A percentile compares a stretch with the other conserved stretches of the same genome.
These are phyloP conservation scores for Rugonectria rugulosa DNA, from an alignment of 2,329 filamentous ascomycete species.

Conservation along the genomic window DNA sequence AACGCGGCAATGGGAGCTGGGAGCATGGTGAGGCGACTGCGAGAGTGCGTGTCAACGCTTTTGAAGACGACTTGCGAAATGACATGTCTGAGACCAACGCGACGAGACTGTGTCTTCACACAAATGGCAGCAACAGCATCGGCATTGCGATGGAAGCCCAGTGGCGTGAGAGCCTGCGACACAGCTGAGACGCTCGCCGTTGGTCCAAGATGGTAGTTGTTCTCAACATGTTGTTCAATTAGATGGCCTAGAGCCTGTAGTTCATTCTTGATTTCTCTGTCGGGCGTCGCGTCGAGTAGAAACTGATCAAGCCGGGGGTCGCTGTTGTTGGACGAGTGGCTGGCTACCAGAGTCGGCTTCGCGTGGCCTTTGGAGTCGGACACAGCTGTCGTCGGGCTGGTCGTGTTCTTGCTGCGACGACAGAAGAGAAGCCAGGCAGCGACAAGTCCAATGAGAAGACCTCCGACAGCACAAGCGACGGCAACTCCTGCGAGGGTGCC, in stretches of 20 bases:
- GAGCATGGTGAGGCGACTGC: slow-evolving; percentile 45
- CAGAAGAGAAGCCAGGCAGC: slow-evolving; percentile 39
- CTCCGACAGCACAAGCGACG: slow-evolving; percentile 40
- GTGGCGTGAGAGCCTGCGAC: slow-evolving; percentile 30
- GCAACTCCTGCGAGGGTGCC: slow-evolving; percentile 40
- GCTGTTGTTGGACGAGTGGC: slow-evolving; percentile 17
- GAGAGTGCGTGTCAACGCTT: slow-evolving; percentile 43
- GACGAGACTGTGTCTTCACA: slow-evolving; percentile 43
- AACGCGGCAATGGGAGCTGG: slow-evolving; percentile 44
- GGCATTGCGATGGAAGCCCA: slow-evolving; percentile 37
- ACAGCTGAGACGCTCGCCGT: slow-evolving; percentile 31
- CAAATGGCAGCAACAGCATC: slow-evolving; percentile 40
- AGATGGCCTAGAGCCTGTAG: slow-evolving; percentile 45
- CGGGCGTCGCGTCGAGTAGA: slow-evolving; percentile 46
- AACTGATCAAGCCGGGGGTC: slow-evolving; percentile 44
- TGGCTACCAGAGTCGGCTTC: neutral
- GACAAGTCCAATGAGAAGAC: slow-evolving; percentile 37
- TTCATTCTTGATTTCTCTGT: slow-evolving; percentile 45
- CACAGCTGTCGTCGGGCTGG: neutral
- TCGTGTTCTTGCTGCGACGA: slow-evolving; percentile 10
- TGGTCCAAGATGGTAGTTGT: slow-evolving; percentile 45
- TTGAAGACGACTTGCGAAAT: slow-evolving; percentile 46
- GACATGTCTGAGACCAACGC: slow-evolving; percentile 47
- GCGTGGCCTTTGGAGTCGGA: neutral
- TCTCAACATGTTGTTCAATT: slow-evolving; percentile 50